Conservation (phyloP, 139 green algal genomes). For the Micromonas commoda region DNA sequence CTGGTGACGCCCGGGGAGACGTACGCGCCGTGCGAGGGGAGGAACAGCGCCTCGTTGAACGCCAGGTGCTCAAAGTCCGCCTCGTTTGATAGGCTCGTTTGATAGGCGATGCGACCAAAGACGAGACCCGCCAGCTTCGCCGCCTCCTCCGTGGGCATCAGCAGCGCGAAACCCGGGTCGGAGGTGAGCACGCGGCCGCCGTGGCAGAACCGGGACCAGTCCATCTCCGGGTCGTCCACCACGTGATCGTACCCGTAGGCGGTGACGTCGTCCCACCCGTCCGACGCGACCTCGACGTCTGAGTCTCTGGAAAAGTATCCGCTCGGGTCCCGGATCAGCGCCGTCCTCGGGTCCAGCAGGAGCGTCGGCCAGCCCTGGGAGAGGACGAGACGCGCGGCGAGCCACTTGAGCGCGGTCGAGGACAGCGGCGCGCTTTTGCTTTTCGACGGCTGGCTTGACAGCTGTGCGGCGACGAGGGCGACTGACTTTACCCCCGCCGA, state of each 20-base stretch:
- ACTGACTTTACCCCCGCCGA: not conserved
- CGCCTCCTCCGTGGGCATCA: slow-evolving; percentile 15
- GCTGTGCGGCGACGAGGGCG: too few relatives aligned
- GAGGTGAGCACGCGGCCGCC: slow-evolving; percentile 9
- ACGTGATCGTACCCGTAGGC: slow-evolving; percentile 43
- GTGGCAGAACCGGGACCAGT: slow-evolving; percentile 30
- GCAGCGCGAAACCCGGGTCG: slow-evolving; percentile 19
- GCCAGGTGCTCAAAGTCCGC: slow-evolving; percentile 7
- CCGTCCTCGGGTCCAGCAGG: slow-evolving; percentile 12
- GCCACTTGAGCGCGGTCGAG: slow-evolving; percentile 18
- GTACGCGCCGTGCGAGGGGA: slow-evolving; percentile 25
- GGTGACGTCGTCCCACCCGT: slow-evolving; percentile 34
- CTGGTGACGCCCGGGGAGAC: slow-evolving; percentile 5
- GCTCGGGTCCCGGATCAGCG: slow-evolving; percentile 30
- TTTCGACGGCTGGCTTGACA: too few relatives aligned
- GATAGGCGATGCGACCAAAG: not conserved
- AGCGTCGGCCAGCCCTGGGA: slow-evolving; percentile 1
- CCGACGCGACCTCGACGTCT: slow-evolving; percentile 29
- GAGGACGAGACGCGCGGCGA: not conserved
- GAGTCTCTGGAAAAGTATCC: slow-evolving; percentile 31
- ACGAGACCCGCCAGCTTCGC: slow-evolving; percentile 15
- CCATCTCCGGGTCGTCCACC: slow-evolving; percentile 37
- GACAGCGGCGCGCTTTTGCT: not conserved
- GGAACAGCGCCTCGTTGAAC: slow-evolving; percentile 30
- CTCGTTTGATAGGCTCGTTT: not conserved